phyloP scores from a whole-genome alignment of 805 yeast genomes.

The Torulaspora quercuum region DNA sequence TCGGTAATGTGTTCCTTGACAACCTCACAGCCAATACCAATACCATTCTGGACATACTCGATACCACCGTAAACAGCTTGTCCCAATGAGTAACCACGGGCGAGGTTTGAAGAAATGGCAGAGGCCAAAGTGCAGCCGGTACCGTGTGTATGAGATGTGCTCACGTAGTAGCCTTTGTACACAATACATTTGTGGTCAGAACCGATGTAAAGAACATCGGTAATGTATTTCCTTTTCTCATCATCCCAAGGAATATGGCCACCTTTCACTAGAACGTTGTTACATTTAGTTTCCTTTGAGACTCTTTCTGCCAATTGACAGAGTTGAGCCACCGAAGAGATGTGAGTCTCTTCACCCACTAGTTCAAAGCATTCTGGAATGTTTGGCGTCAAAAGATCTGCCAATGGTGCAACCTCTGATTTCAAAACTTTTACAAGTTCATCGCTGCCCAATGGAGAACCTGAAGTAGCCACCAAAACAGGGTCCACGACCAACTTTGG shows the following conservation, averaged over 20 bases:
- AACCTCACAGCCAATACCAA: constrained; percentile 43
- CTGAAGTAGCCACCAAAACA: constrained; percentile 80
- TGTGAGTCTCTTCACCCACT: constrained; percentile 28
- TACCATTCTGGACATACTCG: constrained; percentile 64
- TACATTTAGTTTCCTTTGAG: constrained; percentile 41
- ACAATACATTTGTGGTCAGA: constrained; percentile 37
- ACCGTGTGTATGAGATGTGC: constrained; percentile 69
- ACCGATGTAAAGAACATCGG: constrained; percentile 54
- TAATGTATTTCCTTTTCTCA: constrained; percentile 37
- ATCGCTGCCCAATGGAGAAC: constrained; percentile 51
- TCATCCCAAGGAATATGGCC: constrained; percentile 61
- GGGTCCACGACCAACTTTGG: constrained; percentile 68
- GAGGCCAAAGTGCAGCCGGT: constrained; percentile 89
- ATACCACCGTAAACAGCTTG: constrained; percentile 56
- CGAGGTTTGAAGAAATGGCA: constrained; percentile 71
- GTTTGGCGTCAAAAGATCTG: constrained; percentile 73
- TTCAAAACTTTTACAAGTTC: constrained; percentile 41
- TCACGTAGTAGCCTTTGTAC: constrained; percentile 45
- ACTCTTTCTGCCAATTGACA: constrained; percentile 40
- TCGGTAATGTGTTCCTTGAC: constrained; percentile 42
- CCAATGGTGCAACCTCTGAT: constrained; percentile 47
- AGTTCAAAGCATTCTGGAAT: constrained; percentile 56
- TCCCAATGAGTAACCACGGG: constrained; percentile 47
- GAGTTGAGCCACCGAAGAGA: constrained; percentile 42
- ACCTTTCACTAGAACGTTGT: constrained; percentile 68